Conservation (phyloP, 108 stramenopile species). For the Aureococcus anophagefferens region DNA sequence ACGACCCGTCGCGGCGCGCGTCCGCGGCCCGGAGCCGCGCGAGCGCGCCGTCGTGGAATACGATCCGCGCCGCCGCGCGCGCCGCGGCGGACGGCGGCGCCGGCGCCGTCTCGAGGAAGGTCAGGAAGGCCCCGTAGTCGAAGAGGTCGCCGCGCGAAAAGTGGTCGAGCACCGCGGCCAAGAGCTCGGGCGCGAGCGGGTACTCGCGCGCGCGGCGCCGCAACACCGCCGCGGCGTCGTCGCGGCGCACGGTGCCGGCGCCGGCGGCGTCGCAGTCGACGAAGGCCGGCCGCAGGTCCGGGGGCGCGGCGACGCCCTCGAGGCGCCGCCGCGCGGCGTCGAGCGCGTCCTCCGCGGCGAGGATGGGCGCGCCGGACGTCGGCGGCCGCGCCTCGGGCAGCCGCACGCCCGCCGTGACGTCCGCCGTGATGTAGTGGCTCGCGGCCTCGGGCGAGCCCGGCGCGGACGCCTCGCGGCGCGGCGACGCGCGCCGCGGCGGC, state of each 20-base stretch:
- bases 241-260: no score
- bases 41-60: neutral
- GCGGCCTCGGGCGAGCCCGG: no score
- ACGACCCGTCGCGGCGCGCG: neutral
- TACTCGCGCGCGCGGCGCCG: no score
- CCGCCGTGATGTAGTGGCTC: no score
- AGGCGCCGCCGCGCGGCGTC: neutral
- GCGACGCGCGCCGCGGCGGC: no score
- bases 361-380: neutral
- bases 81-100: neutral
- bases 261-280: neutral
- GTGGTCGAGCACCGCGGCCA: neutral
- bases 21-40: neutral
- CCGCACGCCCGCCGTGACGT: no score
- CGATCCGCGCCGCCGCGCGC: neutral
- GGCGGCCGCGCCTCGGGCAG: no score
- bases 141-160: neutral
- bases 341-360: neutral
- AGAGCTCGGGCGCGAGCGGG: no score
- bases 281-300: neutral
- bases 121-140: neutral
- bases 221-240: neutral
- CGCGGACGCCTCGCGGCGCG: no score
- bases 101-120: neutral
- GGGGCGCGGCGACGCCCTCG: neutral